A percentile compares a stretch with the other conserved stretches of the same genome.
Evolutionary conservation across 176 grass and related monocot genomes (phyloP).

Genomic region (Neostapfia colusana): DNA sequence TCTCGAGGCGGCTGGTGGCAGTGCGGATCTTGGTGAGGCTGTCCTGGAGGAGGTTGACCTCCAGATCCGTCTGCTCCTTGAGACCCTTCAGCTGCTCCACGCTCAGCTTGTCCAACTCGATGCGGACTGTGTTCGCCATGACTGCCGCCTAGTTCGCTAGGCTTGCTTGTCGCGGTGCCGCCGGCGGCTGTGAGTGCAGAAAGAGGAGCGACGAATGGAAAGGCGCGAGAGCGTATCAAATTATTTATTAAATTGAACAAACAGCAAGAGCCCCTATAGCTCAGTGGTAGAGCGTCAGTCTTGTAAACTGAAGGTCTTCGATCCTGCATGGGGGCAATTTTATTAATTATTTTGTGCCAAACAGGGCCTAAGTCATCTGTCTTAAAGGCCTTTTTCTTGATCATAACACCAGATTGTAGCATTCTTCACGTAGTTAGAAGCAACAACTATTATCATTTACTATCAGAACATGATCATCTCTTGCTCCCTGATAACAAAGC

Average conservation of each 20-base stretch:
- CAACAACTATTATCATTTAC: too few species aligned
- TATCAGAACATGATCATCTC: too few species aligned
- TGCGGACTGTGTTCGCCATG: constrained; percentile 53
- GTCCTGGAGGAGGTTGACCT: constrained; percentile 92
- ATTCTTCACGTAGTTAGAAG: too few species aligned
- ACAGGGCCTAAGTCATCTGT: too few species aligned
- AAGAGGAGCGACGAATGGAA: not conserved
- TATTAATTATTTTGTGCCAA: too few species aligned
- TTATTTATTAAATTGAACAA: too few species aligned
- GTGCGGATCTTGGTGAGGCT: constrained; percentile 89
- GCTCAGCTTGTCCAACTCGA: constrained; percentile 75
- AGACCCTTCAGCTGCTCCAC: constrained; percentile 81
- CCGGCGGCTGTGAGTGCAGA: not conserved
- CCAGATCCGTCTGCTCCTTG: constrained; percentile 95
- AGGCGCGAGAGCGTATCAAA: not conserved
- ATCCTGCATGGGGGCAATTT: constrained; percentile 87
- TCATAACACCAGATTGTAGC: too few species aligned
- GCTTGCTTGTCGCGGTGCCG: constrained; percentile 24
- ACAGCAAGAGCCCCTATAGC: constrained; percentile 61
- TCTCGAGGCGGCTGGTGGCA: constrained; percentile 72
- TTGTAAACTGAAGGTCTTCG: constrained; percentile 99
- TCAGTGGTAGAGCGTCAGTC: constrained; percentile 99
- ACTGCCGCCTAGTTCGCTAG: not conserved
- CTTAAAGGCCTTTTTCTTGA: too few species aligned
- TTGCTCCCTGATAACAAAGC: too few species aligned